A percentile compares a stretch with the other conserved stretches of the same genome.
Conservation (phyloP, 306 rosid species). For the Rosa rugosa region DNA sequence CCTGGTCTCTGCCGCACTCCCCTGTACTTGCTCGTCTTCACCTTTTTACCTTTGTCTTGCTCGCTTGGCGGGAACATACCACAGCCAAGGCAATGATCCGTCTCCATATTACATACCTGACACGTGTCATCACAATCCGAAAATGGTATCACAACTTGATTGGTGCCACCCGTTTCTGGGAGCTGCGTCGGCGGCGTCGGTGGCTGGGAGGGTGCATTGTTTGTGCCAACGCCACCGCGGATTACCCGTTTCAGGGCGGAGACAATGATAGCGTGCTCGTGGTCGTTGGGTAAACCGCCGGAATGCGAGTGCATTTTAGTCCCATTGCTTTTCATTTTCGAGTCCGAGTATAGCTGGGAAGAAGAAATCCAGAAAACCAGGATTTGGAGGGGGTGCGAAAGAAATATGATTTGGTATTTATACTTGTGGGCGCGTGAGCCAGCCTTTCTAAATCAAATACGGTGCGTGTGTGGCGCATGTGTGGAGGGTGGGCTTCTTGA, state of each 20-base stretch:
- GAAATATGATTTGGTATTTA: too few species aligned
- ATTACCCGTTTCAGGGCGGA: constrained; percentile 46
- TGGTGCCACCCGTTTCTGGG: background rate
- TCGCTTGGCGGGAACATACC: constrained; percentile 13
- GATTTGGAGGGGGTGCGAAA: too few species aligned
- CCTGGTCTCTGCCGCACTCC: background rate
- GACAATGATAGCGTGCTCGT: constrained; percentile 54
- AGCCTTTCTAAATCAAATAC: too few species aligned
- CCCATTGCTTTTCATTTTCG: too few species aligned
- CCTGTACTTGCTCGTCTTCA: constrained; percentile 30
- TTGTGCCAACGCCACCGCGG: constrained; percentile 10
- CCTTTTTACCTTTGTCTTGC: background rate
- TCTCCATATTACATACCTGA: constrained; percentile 16
- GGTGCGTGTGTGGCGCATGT: too few species aligned
- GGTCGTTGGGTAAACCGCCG: constrained; percentile 8
- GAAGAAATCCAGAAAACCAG: too few species aligned
- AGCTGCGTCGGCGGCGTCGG: background rate
- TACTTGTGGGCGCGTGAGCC: too few species aligned
- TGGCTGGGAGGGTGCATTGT: background rate
- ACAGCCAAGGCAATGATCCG: constrained; percentile 50
- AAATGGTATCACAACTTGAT: background rate
- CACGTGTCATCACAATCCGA: constrained; percentile 24
- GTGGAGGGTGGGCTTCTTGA: too few species aligned
- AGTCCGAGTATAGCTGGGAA: too few species aligned
- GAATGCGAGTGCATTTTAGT: background rate